Base-by-base conservation (phyloP, 2,329 filamentous ascomycete genomes). In the Fusarium sp. region DNA sequence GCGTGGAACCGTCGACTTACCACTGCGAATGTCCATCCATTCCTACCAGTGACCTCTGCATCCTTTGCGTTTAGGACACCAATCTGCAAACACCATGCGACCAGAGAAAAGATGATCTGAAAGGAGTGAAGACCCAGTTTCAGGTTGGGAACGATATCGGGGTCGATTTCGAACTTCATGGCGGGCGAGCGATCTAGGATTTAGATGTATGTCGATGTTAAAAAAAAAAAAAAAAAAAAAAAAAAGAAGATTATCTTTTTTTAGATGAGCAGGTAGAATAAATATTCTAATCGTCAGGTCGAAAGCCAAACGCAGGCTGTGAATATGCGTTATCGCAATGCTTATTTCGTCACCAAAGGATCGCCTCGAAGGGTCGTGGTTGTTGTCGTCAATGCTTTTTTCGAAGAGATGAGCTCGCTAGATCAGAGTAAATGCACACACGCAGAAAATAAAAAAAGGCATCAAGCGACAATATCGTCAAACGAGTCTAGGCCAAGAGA, bases 21-120 rank as follows among this genome's bases (percentile, higher is more conserved):
- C 75, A 88, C 80, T 65, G 79, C 86, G 63, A 89, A 89, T 1
- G 85, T 82, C 86, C 87, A 89, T 60, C 82, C 85, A 73, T 84
- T 84, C 62, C 85, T 81, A 31, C 85, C 85, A 53, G 81, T 82
- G 61, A 89, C 80, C 19, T 72, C 73, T 6, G 84, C 77, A 12
- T 78, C 72, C 9, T 80, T 72, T 50, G 78, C 76, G 36, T 78
- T 79, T 70, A 89, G 87, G 41, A 89, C 80, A 24, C 83, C 79
- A 67, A 89, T 87, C 65, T 85, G 83, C 57, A 89, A 77, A 55
- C 81, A 78, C 80, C 85, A 88, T 67, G 82, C 77, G 24, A 88
- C 77, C 42, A 88, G 78, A 41, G 78, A 82, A 24, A 87, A 68
- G 42, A 85, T 64, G 56, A 83, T 79, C 76, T 89, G 87, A 53